phyloP scores from a whole-genome alignment of 805 yeast species.

The Saturnispora galanensis region DNA sequence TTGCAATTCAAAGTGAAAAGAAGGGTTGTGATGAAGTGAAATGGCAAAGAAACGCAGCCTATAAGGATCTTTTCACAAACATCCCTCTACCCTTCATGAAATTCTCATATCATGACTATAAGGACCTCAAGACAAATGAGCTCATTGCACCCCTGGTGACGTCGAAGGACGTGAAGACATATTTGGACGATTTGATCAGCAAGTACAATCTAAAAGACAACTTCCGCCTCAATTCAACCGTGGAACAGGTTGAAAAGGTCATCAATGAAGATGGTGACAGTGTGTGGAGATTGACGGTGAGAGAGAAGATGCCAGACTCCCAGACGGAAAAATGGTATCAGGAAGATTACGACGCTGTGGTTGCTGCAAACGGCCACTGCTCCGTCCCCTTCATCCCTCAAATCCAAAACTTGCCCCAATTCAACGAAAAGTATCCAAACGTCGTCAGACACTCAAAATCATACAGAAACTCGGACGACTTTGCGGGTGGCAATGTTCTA shows the following conservation, averaged over 20 bases:
- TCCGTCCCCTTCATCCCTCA: slow-evolving; percentile 51
- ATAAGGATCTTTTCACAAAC: slow-evolving; percentile 32
- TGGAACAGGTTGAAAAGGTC: slow-evolving; percentile 28
- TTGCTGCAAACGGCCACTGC: slow-evolving; percentile 50
- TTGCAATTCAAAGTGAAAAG: slow-evolving; percentile 11
- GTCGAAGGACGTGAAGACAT: slow-evolving; percentile 15
- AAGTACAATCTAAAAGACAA: slow-evolving; percentile 23
- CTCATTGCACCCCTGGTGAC: slow-evolving; percentile 10
- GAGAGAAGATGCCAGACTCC: slow-evolving; percentile 9
- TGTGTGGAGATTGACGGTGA: slow-evolving; percentile 11
- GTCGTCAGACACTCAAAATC: slow-evolving; percentile 46
- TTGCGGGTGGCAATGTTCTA: slow-evolving; percentile 30
- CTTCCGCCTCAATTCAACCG: slow-evolving; percentile 32
- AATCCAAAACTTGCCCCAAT: slow-evolving; percentile 19
- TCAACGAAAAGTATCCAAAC: slow-evolving; percentile 30
- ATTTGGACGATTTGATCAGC: slow-evolving; percentile 10
- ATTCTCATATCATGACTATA: slow-evolving; percentile 26
- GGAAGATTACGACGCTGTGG: slow-evolving; percentile 49
- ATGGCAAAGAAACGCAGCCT: slow-evolving; percentile 33
- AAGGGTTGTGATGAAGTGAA: slow-evolving; percentile 15
- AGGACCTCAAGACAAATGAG: slow-evolving; percentile 6
- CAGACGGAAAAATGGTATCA: slow-evolving; percentile 30
- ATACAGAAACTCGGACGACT: slow-evolving; percentile 37
- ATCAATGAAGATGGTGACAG: slow-evolving; percentile 27
- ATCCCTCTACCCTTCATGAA: slow-evolving; percentile 32